Percentiles rank a stretch among this genome's conserved stretches.
Evolutionary conservation across 2,329 filamentous ascomycete genomes (phyloP).

Genomic region (Colletotrichum sp.): DNA sequence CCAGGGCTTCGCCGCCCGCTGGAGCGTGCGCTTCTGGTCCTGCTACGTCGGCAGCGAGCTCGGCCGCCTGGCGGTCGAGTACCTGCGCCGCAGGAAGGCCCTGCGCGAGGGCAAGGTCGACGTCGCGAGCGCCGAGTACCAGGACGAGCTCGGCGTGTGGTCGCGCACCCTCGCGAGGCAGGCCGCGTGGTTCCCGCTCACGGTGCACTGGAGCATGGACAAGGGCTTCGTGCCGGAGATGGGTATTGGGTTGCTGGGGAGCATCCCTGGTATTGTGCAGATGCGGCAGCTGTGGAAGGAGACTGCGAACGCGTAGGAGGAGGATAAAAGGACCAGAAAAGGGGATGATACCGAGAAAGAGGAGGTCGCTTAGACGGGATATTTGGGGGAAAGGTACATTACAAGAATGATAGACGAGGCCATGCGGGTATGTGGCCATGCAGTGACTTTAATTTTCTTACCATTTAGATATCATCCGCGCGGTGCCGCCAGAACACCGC

Average conservation of each 20-base stretch:
- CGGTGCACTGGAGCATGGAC: conserved; percentile 81
- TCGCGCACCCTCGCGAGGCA: conserved; percentile 73
- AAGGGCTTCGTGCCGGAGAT: conserved; percentile 57
- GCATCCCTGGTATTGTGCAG: conserved; percentile 49
- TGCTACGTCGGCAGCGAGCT: conserved; percentile 80
- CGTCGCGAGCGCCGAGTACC: conserved; percentile 44
- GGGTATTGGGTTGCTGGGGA: conserved; percentile 45
- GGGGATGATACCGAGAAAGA: background rate
- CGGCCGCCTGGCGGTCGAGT: conserved; percentile 62
- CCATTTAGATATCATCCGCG: background rate
- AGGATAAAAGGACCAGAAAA: too few species aligned
- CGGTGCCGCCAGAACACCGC: background rate
- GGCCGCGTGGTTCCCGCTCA: conserved; percentile 80
- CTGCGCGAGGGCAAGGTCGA: conserved; percentile 27
- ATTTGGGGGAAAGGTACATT: background rate
- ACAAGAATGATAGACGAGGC: background rate
- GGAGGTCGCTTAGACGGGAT: background rate
- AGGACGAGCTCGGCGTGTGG: conserved; percentile 57
- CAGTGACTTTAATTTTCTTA: background rate
- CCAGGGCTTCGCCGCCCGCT: conserved; percentile 67
- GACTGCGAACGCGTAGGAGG: conserved; percentile 29
- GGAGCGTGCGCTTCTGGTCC: conserved; percentile 83
- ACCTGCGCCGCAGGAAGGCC: conserved; percentile 38
- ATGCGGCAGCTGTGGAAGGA: conserved; percentile 51
- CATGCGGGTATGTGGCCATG: background rate